Conservation (phyloP, 2,329 filamentous ascomycete genomes). For the Cytospora piceae region DNA sequence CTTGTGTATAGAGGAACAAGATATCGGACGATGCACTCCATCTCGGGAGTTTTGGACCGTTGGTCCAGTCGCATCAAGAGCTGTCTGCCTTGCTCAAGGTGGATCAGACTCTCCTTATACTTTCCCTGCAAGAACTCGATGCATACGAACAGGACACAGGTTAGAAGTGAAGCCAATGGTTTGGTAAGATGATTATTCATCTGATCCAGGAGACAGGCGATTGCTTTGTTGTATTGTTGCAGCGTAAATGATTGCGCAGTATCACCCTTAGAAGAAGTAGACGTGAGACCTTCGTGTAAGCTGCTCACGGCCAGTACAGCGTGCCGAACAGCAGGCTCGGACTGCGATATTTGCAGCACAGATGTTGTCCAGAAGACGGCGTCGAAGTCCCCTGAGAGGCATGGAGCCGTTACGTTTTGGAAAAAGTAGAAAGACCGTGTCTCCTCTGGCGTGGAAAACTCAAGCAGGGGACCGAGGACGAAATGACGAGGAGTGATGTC, state of each 20-base stretch:
- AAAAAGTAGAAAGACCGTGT: slow-evolving; percentile 30
- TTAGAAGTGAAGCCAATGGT: slow-evolving; percentile 44
- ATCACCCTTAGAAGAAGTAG: not conserved
- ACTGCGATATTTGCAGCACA: slow-evolving; percentile 36
- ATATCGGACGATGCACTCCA: slow-evolving; percentile 40
- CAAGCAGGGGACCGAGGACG: slow-evolving; percentile 31
- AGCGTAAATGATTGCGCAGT: slow-evolving; percentile 41
- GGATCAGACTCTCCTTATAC: slow-evolving; percentile 48
- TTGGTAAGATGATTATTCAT: slow-evolving; percentile 41
- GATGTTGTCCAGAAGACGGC: slow-evolving; percentile 39
- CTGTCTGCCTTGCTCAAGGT: slow-evolving; percentile 49
- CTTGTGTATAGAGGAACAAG: slow-evolving; percentile 37
- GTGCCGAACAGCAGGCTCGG: slow-evolving; percentile 34
- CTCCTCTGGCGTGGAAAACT: slow-evolving; percentile 31
- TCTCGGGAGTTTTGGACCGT: slow-evolving; percentile 36
- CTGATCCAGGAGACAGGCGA: slow-evolving; percentile 44
- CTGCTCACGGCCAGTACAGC: slow-evolving; percentile 40
- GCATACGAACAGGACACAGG: slow-evolving; percentile 56
- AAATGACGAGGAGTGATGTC: slow-evolving; percentile 30
- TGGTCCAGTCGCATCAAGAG: slow-evolving; percentile 43
- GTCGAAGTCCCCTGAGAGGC: slow-evolving; percentile 28
- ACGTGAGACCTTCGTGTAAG: slow-evolving; percentile 36
- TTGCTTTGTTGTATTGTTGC: slow-evolving; percentile 54
- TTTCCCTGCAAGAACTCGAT: slow-evolving; percentile 59
- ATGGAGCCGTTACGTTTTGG: slow-evolving; percentile 28